These are phyloP conservation scores for Erythrophleum fordii DNA, from an alignment of 306 rosid species.

Conservation along the genomic window DNA sequence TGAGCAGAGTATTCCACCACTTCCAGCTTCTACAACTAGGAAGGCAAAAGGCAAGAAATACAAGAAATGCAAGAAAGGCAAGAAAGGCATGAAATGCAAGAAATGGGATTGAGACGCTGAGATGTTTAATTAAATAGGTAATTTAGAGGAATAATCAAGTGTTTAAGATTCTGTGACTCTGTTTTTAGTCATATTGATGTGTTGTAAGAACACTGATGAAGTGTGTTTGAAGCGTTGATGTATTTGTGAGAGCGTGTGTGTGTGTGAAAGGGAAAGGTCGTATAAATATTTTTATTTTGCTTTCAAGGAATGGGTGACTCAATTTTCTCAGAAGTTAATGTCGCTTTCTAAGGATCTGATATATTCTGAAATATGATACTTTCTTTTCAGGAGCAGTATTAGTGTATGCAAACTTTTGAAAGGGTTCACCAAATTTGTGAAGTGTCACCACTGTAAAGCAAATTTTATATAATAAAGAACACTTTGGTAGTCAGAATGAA, in stretches of 20 bases:
- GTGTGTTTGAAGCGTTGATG: neutral
- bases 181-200: neutral
- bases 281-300: neutral
- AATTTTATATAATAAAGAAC: neutral
- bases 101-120: slow-evolving; percentile 4
- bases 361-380: neutral
- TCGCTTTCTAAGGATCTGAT: neutral
- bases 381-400: too few species aligned
- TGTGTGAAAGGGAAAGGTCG: neutral
- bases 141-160: slow-evolving; percentile 29
- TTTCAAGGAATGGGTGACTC: neutral
- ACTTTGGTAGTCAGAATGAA: too few species aligned
- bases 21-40: slow-evolving; percentile 12
- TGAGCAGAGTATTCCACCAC: slow-evolving; percentile 59
- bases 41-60: neutral
- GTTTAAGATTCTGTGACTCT: slow-evolving; percentile 27
- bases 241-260: neutral
- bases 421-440: neutral
- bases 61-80: neutral
- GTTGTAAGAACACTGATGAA: slow-evolving; percentile 37
- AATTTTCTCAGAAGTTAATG: neutral
- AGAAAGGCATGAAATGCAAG: neutral
- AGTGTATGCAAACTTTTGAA: neutral
- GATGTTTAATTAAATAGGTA: neutral
- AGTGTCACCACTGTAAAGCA: neutral